Percentiles rank a stretch among this genome's conserved stretches.
Conservation (phyloP, 495 filamentous ascomycete genomes). For the Elaphomyces granulatus region DNA sequence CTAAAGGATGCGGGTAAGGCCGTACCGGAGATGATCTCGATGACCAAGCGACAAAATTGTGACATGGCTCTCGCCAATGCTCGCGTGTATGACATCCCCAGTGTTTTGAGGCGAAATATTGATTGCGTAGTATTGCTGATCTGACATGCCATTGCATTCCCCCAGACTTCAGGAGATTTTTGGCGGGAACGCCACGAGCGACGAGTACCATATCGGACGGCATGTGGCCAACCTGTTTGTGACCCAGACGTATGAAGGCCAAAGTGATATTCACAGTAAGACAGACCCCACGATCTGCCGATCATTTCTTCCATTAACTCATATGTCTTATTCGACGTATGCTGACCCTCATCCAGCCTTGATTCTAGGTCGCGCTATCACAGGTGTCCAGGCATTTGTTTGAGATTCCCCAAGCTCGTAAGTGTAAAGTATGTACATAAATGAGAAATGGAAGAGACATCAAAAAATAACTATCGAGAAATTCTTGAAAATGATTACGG, state of each 20-base stretch:
- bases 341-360: slow-evolving; percentile 30
- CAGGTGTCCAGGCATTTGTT: slow-evolving; percentile 54
- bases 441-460: no score
- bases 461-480: no score
- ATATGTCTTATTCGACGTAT: background rate
- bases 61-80: slow-evolving; percentile 74
- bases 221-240: slow-evolving; percentile 97
- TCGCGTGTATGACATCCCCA: slow-evolving; percentile 39
- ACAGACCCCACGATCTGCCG: background rate
- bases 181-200: slow-evolving; percentile 91
- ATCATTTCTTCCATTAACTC: background rate
- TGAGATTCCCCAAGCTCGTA: no score
- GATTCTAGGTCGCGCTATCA: slow-evolving; percentile 57
- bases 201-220: slow-evolving; percentile 88
- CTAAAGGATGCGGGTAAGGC: slow-evolving; percentile 82
- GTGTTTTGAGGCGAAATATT: background rate
- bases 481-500: no score
- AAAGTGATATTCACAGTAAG: slow-evolving; percentile 92
- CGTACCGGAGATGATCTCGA: slow-evolving; percentile 93
- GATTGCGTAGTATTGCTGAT: background rate
- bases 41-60: slow-evolving; percentile 98
- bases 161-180: slow-evolving; percentile 84
- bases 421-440: no score
- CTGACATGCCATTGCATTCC: slow-evolving; percentile 3
- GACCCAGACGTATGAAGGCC: slow-evolving; percentile 94